Base-by-base conservation (phyloP, 208 protist species). In the Acanthamoeba divionensis region DNA sequence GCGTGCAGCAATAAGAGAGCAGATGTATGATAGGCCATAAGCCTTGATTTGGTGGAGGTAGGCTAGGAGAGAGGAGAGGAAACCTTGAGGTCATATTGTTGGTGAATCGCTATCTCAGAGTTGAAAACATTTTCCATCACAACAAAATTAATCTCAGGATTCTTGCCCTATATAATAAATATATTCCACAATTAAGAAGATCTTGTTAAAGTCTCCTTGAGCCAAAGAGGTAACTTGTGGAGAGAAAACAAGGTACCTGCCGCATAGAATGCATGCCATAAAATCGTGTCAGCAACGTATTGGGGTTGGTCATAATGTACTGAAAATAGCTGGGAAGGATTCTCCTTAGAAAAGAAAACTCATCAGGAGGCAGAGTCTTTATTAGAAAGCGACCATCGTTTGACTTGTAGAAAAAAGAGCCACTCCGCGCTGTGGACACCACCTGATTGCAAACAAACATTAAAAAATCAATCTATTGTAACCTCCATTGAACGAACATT, bases 21-120 rank as follows among this genome's bases (percentile, higher is more conserved):
- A 73, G 29, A 73, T 18, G 18, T 18, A 66, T 38, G 38, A 18
- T n/a, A 73, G 65, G 65, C 24, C 18, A 73, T 18, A 73, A 73
- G 38, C n/a, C n/a, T 21, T 60, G 21, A 21, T 60, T 60, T 60
- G 24, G 12, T 38, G 41, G 31, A 50, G 0, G 26, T 10, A 54
- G 71, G 47, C 29, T n/a, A 44, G 31, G 2, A 87, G 7, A 26
- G 31, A 67, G 21, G 21, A n/a, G n/a, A 4, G 6, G 7, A 5
- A 31, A 91, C 88, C 88, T 91, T 91, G 44, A 91, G 75, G 52
- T 91, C 88, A 26, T 88, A 91, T 24, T 88, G 71, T 57, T 91
- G 73, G n/a, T 91, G 44, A 33, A 91, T 41, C 3, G 69, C 55
- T 12, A 63, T 31, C n/a, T 88, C 54, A 3, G 73, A 31, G 36